Evolutionary conservation across 805 yeast genomes (phyloP).

Genomic region (Lachancea dasiensis): DNA sequence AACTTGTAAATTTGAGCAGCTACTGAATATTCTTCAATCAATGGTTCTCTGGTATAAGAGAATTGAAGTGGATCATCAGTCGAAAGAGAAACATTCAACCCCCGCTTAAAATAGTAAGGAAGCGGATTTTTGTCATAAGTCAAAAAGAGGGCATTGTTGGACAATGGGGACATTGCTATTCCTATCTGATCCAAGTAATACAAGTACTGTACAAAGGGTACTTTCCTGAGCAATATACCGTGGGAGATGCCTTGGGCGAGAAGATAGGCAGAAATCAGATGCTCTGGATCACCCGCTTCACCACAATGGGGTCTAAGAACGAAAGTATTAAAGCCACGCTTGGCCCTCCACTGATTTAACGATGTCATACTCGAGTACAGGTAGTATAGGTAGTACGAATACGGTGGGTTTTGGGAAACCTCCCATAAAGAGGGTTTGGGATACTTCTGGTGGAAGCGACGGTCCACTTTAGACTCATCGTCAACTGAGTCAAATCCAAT

Average conservation of each 20-base stretch:
- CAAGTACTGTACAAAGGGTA: constrained; percentile 91
- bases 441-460: constrained; percentile 70
- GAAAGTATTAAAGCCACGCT: constrained; percentile 76
- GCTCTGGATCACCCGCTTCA: constrained; percentile 99
- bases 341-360: constrained; percentile 74
- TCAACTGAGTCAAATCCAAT: constrained; percentile 98
- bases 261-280: constrained; percentile 81
- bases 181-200: constrained; percentile 94
- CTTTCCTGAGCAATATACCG: constrained; percentile 86
- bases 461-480: constrained; percentile 91
- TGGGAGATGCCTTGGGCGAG: constrained; percentile 92
- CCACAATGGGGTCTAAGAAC: constrained; percentile 98
- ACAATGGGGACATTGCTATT: constrained; percentile 96
- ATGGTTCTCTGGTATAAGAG: constrained; percentile 93
- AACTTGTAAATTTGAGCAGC: constrained; percentile 97
- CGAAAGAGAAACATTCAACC: constrained; percentile 87
- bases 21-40: constrained; percentile 95
- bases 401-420: constrained; percentile 82
- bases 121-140: constrained; percentile 97
- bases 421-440: constrained; percentile 88
- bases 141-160: constrained; percentile 91
- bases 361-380: constrained; percentile 81
- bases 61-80: constrained; percentile 98
- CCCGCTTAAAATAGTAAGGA: constrained; percentile 83
- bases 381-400: constrained; percentile 89